Evolutionary conservation across 2,329 filamentous ascomycete species (phyloP), one percentile per base, ranked within the genome.

Genomic region (Leptosphaerulina australis): DNA sequence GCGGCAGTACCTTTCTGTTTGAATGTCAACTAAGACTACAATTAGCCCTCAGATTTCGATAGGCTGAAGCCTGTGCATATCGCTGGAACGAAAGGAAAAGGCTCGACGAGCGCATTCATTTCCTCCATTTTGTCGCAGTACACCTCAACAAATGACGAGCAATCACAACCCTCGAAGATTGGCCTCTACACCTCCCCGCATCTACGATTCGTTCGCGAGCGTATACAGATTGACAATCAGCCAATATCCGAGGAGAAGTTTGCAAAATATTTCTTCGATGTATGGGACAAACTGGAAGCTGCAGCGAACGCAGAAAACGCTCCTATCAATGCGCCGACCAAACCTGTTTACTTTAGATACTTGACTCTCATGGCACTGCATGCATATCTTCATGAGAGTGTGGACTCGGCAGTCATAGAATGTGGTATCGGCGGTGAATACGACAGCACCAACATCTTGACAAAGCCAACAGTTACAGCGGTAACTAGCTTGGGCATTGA

Each of bases 361-460:
- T 72, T 99, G 67, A 97, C 93, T 0, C 79, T 99, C 28, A 82
- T 97, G 76, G 92, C 92, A 1, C 84, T 96, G 63, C 91, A 96
- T 65, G 82, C 87, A 1, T 99, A 96, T 62, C 67, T 95, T 20
- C 73, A 80, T 37, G 88, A 94, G 69, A 86, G 87, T 1, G 86
- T 97, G 0, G 80, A 86, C 56, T 85, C 85, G 14, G 92, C 91
- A 0, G 85, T 97, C 8, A 81, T 97, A 25, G 94, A 99, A 74
- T 96, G 91, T 64, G 94, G 94, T 0, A 95, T 97, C 56, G 94
- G 94, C 12, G 94, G 92, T 38, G 90, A 96, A 74, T 91, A 91
- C 65, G 93, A 97, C 67, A 88, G 88, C 21, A 99, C 94, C 8
- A 97, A 97, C 66, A 83, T 97, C 17, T 74, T 99, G 5, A 77